Evolutionary conservation across 192 early-diverging fungal species (phyloP).

Genomic region (Coemansia sp.): DNA sequence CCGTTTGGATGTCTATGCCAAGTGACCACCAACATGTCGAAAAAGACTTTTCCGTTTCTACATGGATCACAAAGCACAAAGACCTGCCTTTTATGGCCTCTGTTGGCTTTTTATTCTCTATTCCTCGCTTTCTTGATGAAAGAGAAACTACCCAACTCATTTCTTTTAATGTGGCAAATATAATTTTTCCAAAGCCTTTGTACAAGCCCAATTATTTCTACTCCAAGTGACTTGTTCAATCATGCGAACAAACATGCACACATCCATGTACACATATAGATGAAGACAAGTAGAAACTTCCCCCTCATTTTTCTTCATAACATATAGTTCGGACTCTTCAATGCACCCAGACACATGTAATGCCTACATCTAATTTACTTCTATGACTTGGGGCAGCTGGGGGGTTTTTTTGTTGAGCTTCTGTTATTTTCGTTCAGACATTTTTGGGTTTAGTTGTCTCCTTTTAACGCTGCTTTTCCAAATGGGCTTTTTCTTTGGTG

Average conservation of each 20-base stretch:
- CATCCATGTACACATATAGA: too few species aligned
- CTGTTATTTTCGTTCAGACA: conserved; percentile 8
- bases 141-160: not conserved
- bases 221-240: conserved; percentile 6
- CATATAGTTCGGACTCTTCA: not conserved
- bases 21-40: not conserved
- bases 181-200: not conserved
- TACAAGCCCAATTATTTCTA: not conserved
- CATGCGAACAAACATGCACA: not conserved
- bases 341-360: not conserved
- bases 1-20: not conserved
- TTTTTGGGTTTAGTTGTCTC: not conserved
- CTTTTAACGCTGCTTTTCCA: conserved; percentile 4
- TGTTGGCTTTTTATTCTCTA: not conserved
- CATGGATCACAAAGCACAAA: conserved; percentile 6
- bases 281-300: too few species aligned
- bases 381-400: not conserved
- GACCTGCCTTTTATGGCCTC: not conserved
- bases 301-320: not conserved
- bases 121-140: not conserved
- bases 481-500: not conserved
- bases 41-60: not conserved
- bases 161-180: not conserved
- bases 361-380: not conserved
- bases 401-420: not conserved